Evolutionary conservation across 2,329 filamentous ascomycete genomes (phyloP), one percentile per base, ranked within the genome.

Genomic region (Aspergillus sp.): DNA sequence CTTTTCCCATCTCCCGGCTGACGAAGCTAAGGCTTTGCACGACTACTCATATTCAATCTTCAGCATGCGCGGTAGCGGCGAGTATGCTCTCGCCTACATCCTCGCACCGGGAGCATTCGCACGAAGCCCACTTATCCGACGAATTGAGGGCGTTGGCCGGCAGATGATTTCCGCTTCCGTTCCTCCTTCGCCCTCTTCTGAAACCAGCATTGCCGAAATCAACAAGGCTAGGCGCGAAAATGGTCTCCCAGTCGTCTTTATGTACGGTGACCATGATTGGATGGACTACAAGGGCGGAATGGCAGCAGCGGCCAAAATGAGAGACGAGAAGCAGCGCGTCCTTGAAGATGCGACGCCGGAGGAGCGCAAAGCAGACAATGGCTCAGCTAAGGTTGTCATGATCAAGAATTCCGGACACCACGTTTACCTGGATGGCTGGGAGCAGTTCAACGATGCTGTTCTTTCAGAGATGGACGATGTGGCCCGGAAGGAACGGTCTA

Each of bases 181-280:
- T 6, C 46, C 40, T 6, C 3, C 37, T 43, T 55, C 44, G 49
- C 57, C 57, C 50, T 59, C 53, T 21, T 84, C 58, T 66, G 68
- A 49, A 64, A 74, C 62, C 64, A 73, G 59, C 17, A 12, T 56
- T 9, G 27, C 56, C 46, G 43, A 62, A 12, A 40, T 21, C 4
- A 17, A 27, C 4, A 19, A 37, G 4, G 8, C 60, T 59, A 40
- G 54, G 64, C 17, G 43, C 62, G 85, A 87, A 65, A 89, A 83
- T 0, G 92, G 93, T 1, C 81, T 92, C 50, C 93, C 95, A 0
- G 81, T 98, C 33, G 84, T 98, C 8, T 85, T 99, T 71, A 93
- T 98, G 90, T 99, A 99, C 71, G 95, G 95, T 62, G 93, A 98
- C 68, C 88, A 95, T 69, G 95, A 99, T 79, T 99, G 95, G 95